Evolutionary conservation across 352 stramenopile species (phyloP).

Genomic region (Phytophthora sansomeana): DNA sequence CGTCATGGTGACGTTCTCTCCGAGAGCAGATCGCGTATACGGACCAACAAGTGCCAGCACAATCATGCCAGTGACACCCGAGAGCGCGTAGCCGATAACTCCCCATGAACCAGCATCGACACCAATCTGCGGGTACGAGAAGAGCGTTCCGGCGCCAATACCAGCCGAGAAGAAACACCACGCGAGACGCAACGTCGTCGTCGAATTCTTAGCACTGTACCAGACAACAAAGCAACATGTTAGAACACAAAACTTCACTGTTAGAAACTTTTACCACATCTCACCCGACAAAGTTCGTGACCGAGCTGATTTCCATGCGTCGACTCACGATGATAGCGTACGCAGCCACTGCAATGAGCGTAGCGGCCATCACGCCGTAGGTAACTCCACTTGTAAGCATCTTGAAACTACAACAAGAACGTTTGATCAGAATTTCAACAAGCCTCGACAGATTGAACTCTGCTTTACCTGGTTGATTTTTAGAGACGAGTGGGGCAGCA

Average conservation of each 20-base stretch:
- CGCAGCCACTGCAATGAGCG: conserved; percentile 59
- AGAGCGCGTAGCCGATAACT: conserved; percentile 77
- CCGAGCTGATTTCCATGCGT: conserved; percentile 56
- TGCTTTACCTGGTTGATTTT: conserved; percentile 18
- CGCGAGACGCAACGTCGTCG: conserved; percentile 51
- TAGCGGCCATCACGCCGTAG: conserved; percentile 71
- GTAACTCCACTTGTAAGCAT: conserved; percentile 61
- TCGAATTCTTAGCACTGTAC: conserved; percentile 65
- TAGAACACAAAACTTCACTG: background rate
- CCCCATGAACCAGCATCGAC: conserved; percentile 70
- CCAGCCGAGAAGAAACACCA: conserved; percentile 78
- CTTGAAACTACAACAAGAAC: background rate
- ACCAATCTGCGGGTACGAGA: conserved; percentile 74
- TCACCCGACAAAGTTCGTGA: conserved; percentile 75
- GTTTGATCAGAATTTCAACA: background rate
- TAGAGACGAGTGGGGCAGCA: conserved; percentile 1
- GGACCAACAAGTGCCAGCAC: conserved; percentile 56
- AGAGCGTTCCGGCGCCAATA: conserved; percentile 77
- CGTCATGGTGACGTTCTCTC: conserved; percentile 69
- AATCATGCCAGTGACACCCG: conserved; percentile 51
- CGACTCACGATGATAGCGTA: conserved; percentile 78
- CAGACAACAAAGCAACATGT: background rate
- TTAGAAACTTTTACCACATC: background rate
- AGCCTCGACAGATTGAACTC: background rate
- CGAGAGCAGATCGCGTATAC: conserved; percentile 54